Base-by-base conservation (phyloP, 441 rosid genomes). In the Sinapis alba region DNA sequence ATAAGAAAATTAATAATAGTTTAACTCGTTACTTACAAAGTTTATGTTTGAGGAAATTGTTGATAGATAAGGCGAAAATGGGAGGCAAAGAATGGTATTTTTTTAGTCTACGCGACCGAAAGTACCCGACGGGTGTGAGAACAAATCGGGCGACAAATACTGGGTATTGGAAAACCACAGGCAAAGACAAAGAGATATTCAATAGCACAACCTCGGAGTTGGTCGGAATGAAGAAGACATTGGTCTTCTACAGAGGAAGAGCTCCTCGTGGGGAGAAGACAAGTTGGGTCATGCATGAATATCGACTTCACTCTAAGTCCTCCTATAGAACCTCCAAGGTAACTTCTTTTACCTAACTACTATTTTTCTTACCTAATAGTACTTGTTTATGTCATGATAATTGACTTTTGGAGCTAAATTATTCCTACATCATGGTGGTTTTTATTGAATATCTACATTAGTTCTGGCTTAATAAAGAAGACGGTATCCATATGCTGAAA, bases 1-100 rank as follows among this genome's bases (percentile, higher is more conserved):
- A n/a, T n/a, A n/a, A n/a, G n/a, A n/a, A n/a, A n/a, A n/a, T n/a
- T n/a, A n/a, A n/a, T n/a, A n/a, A n/a, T n/a, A n/a, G n/a, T n/a
- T n/a, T n/a, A n/a, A n/a, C n/a, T n/a, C n/a, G n/a, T n/a, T 30
- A 61, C 61, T 78, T 1, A 68, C 70, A 13, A 73, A 38, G 12
- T 68, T 67, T 58, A n/a, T 54, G 36, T 41, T 69, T 64, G 75
- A 74, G 75, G 58, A 15, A 69, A 65, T 27, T 69, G 6, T 30
- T 58, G n/a, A 61, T 78, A 88, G 93, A 85, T 21, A 89, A 87
- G 72, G 93, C 93, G 0, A 89, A 89, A 58, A 89, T 89, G 85
- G 93, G 87, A 72, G 94, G 87, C 28, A 89, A 89, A 57, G 91
- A 89, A 66, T 89, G 94, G 94, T 89, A 89, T 5, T 89, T 89